A percentile compares a stretch with the other conserved stretches of the same genome.
These are phyloP conservation scores for Mariannaea sp. DNA, from an alignment of 2,329 filamentous ascomycete genomes.

Conservation along the genomic window DNA sequence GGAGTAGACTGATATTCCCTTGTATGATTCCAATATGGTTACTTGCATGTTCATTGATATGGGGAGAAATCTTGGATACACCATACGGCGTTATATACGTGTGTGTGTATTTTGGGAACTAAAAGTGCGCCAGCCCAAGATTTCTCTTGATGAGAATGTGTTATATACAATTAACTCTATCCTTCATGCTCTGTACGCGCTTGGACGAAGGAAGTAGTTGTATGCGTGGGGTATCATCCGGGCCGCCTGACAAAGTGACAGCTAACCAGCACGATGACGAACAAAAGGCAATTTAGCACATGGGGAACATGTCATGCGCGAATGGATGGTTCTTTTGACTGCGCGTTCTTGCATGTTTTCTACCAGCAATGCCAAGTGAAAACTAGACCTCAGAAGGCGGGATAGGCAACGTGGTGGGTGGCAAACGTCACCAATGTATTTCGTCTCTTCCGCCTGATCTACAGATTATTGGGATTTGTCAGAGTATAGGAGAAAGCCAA, in stretches of 20 bases:
- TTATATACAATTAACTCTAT: no score
- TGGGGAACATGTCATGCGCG: slow-evolving; percentile 5
- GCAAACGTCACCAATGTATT: slow-evolving; percentile 6
- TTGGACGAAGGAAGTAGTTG: no score
- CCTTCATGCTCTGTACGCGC: no score
- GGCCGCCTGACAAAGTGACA: neutral
- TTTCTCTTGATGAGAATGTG: no score
- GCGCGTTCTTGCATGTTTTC: slow-evolving; percentile 9
- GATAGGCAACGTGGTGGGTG: slow-evolving; percentile 1
- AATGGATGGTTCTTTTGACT: slow-evolving; percentile 3
- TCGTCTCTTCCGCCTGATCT: neutral
- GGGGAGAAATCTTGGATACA: no score
- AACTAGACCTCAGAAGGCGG: neutral
- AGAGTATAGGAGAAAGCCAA: slow-evolving; percentile 9
- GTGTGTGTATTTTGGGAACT: no score
- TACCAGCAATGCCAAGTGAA: neutral
- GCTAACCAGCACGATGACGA: neutral
- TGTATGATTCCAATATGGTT: no score
- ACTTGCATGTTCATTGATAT: no score
- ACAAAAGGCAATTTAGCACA: slow-evolving; percentile 13
- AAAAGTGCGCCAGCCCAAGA: no score
- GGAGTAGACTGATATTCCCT: no score
- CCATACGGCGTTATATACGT: no score
- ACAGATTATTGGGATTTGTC: slow-evolving; percentile 1
- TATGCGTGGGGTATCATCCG: no score